A percentile compares a stretch with the other conserved stretches of the same genome.
phyloP scores from a whole-genome alignment of 208 protist species.

The Trypanosoma grayi region DNA sequence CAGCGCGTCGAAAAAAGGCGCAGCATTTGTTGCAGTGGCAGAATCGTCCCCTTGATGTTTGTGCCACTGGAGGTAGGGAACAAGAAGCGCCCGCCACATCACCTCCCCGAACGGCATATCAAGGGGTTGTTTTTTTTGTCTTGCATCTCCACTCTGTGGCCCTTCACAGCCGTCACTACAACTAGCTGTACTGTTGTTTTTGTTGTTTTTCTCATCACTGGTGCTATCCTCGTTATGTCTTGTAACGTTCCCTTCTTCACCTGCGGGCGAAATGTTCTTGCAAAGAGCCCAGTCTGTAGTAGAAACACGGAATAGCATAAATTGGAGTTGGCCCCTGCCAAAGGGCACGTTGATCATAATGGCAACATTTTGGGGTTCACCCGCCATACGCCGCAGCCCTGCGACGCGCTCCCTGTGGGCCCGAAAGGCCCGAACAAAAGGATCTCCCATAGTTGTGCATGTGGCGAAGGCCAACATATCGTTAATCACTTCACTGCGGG shows the following conservation, averaged over 20 bases:
- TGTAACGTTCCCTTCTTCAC: neutral
- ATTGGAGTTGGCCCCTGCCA: slow-evolving; percentile 13
- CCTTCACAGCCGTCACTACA: neutral
- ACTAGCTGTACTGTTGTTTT: neutral
- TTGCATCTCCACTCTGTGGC: neutral
- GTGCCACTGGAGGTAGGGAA: slow-evolving; percentile 6
- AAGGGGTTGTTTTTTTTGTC: neutral
- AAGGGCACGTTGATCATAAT: slow-evolving; percentile 28
- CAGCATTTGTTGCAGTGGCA: neutral
- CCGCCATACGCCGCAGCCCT: slow-evolving; percentile 9
- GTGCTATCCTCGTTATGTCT: neutral
- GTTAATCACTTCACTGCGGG: slow-evolving; percentile 27
- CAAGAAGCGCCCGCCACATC: slow-evolving; percentile 17
- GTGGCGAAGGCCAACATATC: slow-evolving; percentile 27
- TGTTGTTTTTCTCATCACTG: neutral
- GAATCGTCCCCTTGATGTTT: neutral
- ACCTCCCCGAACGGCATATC: slow-evolving; percentile 23
- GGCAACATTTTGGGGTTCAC: slow-evolving; percentile 15
- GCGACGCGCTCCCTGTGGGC: slow-evolving; percentile 15
- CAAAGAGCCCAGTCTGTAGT: neutral
- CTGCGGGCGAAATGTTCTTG: no score
- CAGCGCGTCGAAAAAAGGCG: slow-evolving; percentile 8
- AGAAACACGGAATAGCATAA: slow-evolving; percentile 22
- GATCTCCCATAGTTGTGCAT: slow-evolving; percentile 19
- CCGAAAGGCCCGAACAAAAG: slow-evolving; percentile 19